phyloP scores from a whole-genome alignment of 129 eudicot genomes.

The Dittrichia graveolens region DNA sequence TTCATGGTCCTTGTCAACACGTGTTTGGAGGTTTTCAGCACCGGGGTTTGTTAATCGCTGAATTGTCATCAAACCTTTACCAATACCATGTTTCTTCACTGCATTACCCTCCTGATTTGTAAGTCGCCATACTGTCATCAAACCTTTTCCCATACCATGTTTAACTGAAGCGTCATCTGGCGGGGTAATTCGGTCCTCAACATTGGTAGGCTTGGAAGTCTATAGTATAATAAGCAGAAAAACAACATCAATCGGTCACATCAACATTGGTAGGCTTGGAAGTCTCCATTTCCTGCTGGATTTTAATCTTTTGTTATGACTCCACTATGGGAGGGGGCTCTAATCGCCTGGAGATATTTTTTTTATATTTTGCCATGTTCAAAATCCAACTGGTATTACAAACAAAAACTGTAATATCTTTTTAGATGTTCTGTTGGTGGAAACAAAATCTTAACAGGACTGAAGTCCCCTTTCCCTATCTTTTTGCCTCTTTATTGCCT shows the following conservation, averaged over 20 bases:
- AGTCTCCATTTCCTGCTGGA: conserved; percentile 1
- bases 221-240: conserved; percentile 17
- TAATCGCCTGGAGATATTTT: not conserved
- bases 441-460: no score
- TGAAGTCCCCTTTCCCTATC: no score
- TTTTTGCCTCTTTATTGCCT: no score
- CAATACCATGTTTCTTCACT: conserved; percentile 64
- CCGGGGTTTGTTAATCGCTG: conserved; percentile 46
- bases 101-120: conserved; percentile 38
- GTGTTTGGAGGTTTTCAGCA: conserved; percentile 42
- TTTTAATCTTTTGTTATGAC: not conserved
- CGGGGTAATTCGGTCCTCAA: conserved; percentile 40
- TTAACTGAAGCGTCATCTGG: conserved; percentile 35
- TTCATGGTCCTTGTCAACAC: conserved; percentile 32
- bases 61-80: conserved; percentile 89
- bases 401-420: no score
- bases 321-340: not conserved
- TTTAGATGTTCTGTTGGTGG: no score
- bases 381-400: no score
- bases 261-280: no score
- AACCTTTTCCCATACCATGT: conserved; percentile 93
- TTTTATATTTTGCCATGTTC: no score
- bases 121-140: conserved; percentile 63
- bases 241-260: conserved; percentile 16
- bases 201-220: conserved; percentile 43